Conservation (phyloP, 169 alveolate genomes). For the Eimeria sp. region DNA sequence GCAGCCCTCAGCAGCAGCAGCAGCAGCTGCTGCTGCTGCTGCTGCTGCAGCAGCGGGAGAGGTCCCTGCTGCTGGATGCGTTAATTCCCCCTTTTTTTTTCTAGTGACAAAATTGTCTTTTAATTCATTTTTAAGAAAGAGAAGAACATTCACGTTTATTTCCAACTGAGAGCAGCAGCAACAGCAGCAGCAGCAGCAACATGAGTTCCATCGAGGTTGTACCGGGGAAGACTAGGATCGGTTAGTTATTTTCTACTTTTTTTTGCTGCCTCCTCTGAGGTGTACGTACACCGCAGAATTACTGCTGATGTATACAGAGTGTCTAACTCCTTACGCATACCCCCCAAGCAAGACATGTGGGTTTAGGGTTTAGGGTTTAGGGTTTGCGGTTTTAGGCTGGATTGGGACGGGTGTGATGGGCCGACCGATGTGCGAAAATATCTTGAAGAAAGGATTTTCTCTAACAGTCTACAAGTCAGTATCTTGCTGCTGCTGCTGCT, state of each 20-base stretch:
- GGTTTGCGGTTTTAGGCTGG: conserved; percentile 87
- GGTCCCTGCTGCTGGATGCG: no score
- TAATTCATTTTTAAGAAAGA: no score
- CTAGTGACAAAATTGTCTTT: no score
- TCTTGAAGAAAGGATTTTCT: conserved; percentile 87
- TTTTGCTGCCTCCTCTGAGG: neutral
- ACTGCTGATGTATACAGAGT: neutral
- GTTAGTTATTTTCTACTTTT: neutral
- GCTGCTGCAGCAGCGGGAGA: no score
- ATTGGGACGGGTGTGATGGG: conserved; percentile 95
- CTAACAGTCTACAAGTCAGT: conserved; percentile 86
- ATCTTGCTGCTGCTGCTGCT: neutral
- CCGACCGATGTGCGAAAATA: conserved; percentile 90
- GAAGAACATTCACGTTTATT: no score
- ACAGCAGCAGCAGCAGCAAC: neutral
- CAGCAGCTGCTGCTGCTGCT: no score
- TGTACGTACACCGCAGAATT: conserved; percentile 17
- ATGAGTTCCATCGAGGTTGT: conserved; percentile 8
- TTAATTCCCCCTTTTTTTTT: no score
- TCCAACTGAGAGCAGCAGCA: neutral
- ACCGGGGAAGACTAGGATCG: conserved; percentile 35
- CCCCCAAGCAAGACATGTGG: no score
- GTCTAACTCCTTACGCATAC: neutral
- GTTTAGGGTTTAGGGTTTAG: neutral
- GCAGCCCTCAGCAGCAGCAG: no score